Evolutionary conservation across 1,139 yeast species (phyloP), one percentile per base, ranked within the genome.

Genomic region (Candida tropicalis): DNA sequence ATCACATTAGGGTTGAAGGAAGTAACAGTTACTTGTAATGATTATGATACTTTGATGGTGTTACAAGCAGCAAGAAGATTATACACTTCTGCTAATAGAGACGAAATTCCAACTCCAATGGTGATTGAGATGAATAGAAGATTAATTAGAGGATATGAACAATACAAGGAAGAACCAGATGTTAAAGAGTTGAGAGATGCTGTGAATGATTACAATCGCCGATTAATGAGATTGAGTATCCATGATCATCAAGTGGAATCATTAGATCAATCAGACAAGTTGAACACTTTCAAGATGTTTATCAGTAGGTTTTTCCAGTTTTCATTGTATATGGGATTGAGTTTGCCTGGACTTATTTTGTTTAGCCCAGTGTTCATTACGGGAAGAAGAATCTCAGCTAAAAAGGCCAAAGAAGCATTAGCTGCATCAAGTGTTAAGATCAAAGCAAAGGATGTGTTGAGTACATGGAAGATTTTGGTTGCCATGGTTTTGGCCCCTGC

Each of bases 11-110:
- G 91, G 13, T 73, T 93, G 51, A 84, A 84, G 55, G 83, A 95
- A 10, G 98, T 91, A 18, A 91, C 98, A 1, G 95, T 91, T 3
- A 85, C 93, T n/a, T 87, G 96, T 59, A 85, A 90, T 22, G 98
- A 93, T 62, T 93, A 84, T 65, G 98, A 91, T 51, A 89, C 97
- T 3, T 70, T 93, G 44, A 87, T 90, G 83, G 89, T 88, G n/a
- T 83, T 91, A 39, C 99, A 93, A 63, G 96, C 97, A 3, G 95
- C 95, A 34, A 58, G 79, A 47, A 59, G 79, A 44, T 59, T 73
- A 43, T 72, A 68, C 46, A 70, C 71, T 25, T 63, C 64, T 40
- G 64, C 57, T 33, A 62, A 59, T 47, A 54, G 74, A 39, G 66
- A 63, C 9, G 46, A 46, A 18, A 67, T 71, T 17, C 77, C 77